Evolutionary conservation across 106 monocot genomes (phyloP), one percentile per base, ranked within the genome.

Genomic region (Dioscorea dumetorum): DNA sequence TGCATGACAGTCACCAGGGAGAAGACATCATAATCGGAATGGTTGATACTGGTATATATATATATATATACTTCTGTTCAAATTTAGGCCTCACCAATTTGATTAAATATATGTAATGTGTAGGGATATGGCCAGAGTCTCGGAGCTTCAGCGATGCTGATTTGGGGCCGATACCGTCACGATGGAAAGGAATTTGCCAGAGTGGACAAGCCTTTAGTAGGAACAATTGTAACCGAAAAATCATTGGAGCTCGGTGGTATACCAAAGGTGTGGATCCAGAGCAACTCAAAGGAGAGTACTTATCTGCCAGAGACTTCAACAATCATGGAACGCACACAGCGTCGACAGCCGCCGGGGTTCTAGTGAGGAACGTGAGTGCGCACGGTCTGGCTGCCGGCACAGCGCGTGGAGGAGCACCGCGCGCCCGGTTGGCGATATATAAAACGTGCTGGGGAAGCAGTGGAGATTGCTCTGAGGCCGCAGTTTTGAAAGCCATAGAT

Each of bases 251-350:
- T 3, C 67, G 84, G 17, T 79, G 50, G 48, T 84, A 80, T 33
- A 20, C 33, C 5, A 35, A 48, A 0, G 75, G 52, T 8, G 10
- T 41, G 6, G 24, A 3, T 70, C 0, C 22, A 31, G 16, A 18
- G 14, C 0, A 22, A 56, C 12, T 0, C 53, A 33, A 60, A 19
- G 33, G 17, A 17, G 82, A 82, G 12, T 76, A 53, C 73, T 0
- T 51, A 48, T 84, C 84, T 4, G 61, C 84, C 0, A 51, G 76
- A 1, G 85, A 74, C 58, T 22, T 8, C 17, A 22, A 32, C 41
- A 67, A 73, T n/a, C 89, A 89, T 22, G 89, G 89, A 2, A 82
- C 89, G 8, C 85, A 82, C 63, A 80, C 77, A 2, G 79, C 83
- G 24, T 77, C 83, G 8, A 80, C 77, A 2, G 63, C 71, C 5